phyloP scores from a whole-genome alignment of 768 basidiomycete genomes.

The Nidula microcarpa region DNA sequence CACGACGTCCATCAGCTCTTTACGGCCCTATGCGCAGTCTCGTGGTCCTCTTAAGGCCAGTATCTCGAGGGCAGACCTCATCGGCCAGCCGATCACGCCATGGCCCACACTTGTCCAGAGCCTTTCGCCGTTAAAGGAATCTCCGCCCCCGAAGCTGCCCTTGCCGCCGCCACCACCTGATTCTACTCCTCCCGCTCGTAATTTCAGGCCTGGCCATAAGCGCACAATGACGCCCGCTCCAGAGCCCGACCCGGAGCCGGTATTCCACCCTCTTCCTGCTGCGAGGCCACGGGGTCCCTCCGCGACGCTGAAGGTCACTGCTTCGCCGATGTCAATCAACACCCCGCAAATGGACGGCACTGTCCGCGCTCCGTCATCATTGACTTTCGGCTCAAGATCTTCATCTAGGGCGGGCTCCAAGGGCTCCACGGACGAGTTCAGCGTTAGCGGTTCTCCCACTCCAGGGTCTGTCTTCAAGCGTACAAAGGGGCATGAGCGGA shows the following conservation, averaged over 20 bases:
- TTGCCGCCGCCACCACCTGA: conserved; percentile 7
- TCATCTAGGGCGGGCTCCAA: conserved; percentile 13
- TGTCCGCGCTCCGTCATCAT: conserved; percentile 34
- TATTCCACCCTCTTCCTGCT: conserved; percentile 58
- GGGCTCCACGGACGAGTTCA: conserved; percentile 8
- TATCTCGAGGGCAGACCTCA: conserved; percentile 9
- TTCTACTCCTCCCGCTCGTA: not conserved
- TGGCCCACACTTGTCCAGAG: conserved; percentile 45
- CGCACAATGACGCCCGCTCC: conserved; percentile 57
- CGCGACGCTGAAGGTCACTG: conserved; percentile 10
- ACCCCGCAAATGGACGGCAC: conserved; percentile 17
- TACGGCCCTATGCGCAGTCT: conserved; percentile 24
- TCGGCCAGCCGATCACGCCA: conserved; percentile 61
- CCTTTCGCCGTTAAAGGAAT: conserved; percentile 22
- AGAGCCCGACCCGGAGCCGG: conserved; percentile 51
- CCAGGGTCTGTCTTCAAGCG: conserved; percentile 34
- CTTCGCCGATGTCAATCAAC: conserved; percentile 17
- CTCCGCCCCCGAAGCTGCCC: conserved; percentile 9
- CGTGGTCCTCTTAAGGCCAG: conserved; percentile 8
- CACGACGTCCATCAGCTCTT: conserved; percentile 31
- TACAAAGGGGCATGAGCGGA: conserved; percentile 14
- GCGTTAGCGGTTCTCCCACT: conserved; percentile 8
- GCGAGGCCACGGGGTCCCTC: conserved; percentile 26
- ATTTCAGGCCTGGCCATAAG: conserved; percentile 41
- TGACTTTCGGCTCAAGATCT: conserved; percentile 31